Conservation (phyloP, 202 grass and related monocot species). For the Panicum virgatum region DNA sequence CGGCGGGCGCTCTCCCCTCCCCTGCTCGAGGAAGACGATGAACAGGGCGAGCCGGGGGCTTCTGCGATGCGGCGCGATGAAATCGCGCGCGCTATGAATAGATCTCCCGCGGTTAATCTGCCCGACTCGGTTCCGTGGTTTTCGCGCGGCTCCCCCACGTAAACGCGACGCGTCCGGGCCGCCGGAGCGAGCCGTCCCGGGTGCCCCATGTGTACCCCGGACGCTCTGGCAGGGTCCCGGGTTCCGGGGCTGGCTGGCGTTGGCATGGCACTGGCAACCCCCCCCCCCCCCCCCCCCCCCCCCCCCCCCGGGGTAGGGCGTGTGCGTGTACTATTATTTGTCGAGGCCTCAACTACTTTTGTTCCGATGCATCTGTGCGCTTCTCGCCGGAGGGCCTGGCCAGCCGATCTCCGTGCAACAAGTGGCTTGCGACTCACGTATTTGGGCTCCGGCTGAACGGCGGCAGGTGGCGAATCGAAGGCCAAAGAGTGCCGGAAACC, state of each 20-base stretch:
- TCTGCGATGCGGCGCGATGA: no score
- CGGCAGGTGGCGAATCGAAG: not conserved
- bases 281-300: no score
- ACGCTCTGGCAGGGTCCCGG: slow-evolving; percentile 43
- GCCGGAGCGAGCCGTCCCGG: slow-evolving; percentile 21
- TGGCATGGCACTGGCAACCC: not conserved
- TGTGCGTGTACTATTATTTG: not conserved
- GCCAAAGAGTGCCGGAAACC: not conserved
- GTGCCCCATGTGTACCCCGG: slow-evolving; percentile 10
- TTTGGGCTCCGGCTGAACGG: not conserved
- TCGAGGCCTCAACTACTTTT: not conserved
- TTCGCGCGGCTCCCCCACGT: not conserved
- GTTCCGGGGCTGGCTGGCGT: slow-evolving; percentile 28
- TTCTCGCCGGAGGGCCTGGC: not conserved
- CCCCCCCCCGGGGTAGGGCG: not conserved
- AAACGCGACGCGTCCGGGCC: not conserved
- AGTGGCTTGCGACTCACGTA: not conserved
- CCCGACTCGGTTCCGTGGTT: not conserved
- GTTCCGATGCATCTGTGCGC: not conserved
- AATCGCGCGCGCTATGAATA: no score
- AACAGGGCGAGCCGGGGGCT: no score
- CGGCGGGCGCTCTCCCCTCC: no score
- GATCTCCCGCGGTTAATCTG: not conserved
- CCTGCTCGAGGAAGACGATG: no score
- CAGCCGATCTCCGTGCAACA: not conserved